Conservation (phyloP, 495 filamentous ascomycete species). For the Amniculicola lignicola region DNA sequence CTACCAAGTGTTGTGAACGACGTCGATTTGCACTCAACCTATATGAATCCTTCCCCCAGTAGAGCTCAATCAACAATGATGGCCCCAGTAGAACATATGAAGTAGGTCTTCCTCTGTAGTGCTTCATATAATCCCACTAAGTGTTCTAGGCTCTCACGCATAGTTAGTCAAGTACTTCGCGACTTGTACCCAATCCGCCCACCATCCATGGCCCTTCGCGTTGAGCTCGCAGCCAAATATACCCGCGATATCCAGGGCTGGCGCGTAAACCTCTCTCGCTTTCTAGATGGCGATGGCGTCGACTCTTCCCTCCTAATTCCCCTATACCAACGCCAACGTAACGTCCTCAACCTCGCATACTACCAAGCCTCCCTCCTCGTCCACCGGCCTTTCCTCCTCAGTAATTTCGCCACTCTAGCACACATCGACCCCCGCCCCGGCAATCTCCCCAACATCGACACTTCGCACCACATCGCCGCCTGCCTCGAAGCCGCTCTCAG, state of each 20-base stretch:
- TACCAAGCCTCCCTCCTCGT: slow-evolving; percentile 19
- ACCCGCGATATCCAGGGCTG: slow-evolving; percentile 10
- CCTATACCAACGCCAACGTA: slow-evolving; percentile 27
- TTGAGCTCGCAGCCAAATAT: slow-evolving; percentile 22
- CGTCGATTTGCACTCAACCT: slow-evolving; percentile 33
- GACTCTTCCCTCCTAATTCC: slow-evolving; percentile 18
- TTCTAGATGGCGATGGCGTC: slow-evolving; percentile 17
- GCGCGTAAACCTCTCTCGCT: slow-evolving; percentile 17
- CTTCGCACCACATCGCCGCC: not conserved
- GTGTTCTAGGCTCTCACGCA: slow-evolving; percentile 10
- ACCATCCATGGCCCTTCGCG: slow-evolving; percentile 12
- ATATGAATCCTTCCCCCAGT: slow-evolving; percentile 3
- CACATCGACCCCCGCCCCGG: not conserved
- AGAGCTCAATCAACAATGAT: slow-evolving; percentile 19
- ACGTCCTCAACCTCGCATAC: slow-evolving; percentile 26
- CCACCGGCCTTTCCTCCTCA: slow-evolving; percentile 22
- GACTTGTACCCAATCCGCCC: slow-evolving; percentile 26
- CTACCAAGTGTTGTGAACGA: slow-evolving; percentile 42
- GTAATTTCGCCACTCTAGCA: slow-evolving; percentile 19
- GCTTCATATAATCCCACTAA: not conserved
- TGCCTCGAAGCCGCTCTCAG: slow-evolving; percentile 23
- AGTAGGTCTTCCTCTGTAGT: not conserved
- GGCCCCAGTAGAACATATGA: slow-evolving; percentile 24
- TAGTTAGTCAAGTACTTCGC: slow-evolving; percentile 10
- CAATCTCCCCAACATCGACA: slow-evolving; percentile 8